Percentiles rank a stretch among this genome's conserved stretches.
These are phyloP conservation scores for Trichoderma koningiopsis DNA, from an alignment of 2,329 filamentous ascomycete genomes.

Conservation along the genomic window DNA sequence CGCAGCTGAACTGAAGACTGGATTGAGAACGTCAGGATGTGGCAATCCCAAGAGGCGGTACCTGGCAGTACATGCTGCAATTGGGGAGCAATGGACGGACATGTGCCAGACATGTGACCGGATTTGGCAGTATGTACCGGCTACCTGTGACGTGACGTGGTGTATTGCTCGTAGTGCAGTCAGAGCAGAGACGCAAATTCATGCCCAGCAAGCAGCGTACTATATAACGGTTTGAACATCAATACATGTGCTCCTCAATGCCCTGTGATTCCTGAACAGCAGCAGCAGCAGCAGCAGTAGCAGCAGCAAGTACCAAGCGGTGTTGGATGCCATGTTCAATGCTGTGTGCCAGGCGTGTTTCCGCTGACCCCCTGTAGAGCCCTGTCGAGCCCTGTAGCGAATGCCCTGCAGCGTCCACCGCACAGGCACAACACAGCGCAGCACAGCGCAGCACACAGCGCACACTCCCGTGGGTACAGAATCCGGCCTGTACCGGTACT, in stretches of 20 bases:
- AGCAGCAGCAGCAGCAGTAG: not conserved
- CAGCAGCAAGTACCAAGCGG: too few relatives aligned
- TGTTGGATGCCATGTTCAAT: not conserved
- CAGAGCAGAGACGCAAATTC: not conserved
- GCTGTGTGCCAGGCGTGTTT: too few relatives aligned
- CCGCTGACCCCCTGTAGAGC: not conserved
- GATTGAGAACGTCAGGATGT: not conserved
- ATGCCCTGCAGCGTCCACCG: not conserved
- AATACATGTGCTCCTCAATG: not conserved
- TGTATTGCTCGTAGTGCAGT: not conserved
- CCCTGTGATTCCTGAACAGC: not conserved
- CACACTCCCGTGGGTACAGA: not conserved
- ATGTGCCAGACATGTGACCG: conserved; percentile 5
- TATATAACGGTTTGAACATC: not conserved
- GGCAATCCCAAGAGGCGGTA: not conserved
- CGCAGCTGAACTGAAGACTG: not conserved
- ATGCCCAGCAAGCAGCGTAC: not conserved
- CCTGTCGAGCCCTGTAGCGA: not conserved
- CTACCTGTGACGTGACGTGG: not conserved
- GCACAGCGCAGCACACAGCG: not conserved
- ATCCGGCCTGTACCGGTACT: not conserved
- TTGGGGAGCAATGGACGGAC: not conserved
- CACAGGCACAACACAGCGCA: not conserved
- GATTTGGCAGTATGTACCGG: not conserved
- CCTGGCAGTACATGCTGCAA: not conserved